phyloP scores from a whole-genome alignment of 2,329 filamentous ascomycete species.

The Colletotrichum phormii region DNA sequence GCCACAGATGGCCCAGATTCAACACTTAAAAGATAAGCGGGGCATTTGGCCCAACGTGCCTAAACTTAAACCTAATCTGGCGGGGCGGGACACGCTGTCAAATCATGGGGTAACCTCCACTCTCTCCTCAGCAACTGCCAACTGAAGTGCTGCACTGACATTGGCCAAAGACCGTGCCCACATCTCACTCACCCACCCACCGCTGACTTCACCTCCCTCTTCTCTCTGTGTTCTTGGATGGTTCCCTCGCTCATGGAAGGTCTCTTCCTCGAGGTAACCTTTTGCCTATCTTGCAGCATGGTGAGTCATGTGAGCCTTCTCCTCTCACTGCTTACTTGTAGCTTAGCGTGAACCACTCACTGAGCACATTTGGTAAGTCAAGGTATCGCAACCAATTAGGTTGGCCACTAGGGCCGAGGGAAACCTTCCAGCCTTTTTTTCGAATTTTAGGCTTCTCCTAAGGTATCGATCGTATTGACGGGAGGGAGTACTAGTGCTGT shows the following conservation, averaged over 20 bases:
- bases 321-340: neutral
- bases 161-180: neutral
- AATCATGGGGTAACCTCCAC: slow-evolving; percentile 20
- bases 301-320: neutral
- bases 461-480: neutral
- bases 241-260: neutral
- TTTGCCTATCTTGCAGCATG: neutral
- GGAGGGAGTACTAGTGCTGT: neutral
- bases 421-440: neutral
- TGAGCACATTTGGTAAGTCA: neutral
- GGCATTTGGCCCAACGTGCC: slow-evolving; percentile 15
- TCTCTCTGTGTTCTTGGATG: neutral
- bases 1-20: neutral
- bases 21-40: neutral
- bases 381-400: neutral
- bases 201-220: neutral
- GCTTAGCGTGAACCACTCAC: neutral
- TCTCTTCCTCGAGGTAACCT: neutral
- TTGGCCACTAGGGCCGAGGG: slow-evolving; percentile 20
- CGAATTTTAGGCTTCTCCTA: neutral
- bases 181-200: neutral
- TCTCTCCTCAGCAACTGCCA: neutral
- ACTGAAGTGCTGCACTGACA: neutral
- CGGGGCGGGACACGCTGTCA: slow-evolving; percentile 15
- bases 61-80: slow-evolving; percentile 37